Evolutionary conservation across 83 land plant species (phyloP), one percentile per base, ranked within the genome.

Genomic region (Picea engelmannii): DNA sequence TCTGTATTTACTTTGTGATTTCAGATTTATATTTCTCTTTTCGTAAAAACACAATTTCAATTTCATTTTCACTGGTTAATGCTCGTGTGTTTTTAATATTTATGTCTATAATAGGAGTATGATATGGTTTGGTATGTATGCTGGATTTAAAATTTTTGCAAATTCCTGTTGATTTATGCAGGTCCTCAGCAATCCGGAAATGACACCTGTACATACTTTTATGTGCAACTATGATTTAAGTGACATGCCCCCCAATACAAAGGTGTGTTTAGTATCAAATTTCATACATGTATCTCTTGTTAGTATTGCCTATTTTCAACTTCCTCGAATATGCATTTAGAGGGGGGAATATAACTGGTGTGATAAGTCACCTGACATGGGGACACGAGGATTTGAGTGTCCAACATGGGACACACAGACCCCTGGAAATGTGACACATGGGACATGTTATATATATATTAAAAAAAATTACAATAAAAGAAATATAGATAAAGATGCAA

Each of bases 241-340:
- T 66, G 99, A 96, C 78, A 96, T 96, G 99, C 99, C 99, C 25
- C 84, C 90, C 78, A 98, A 96, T 47, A 93, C 99, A 15, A 96
- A 96, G 97, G 99, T 96, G 76, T 69, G 87, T 71, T n/a, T 66
- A 66, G 21, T 3, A 9, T 78, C 35, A 62, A 38, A 23, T 75
- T 55, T 73, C 11, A 42, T 20, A 49, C 42, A 81, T 81, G 80
- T 4, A 71, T 44, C 16, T 27, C 16, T 55, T 35, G 60, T 81
- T 62, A 2, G 78, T 76, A 18, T 71, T 49, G 17, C 31, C 25
- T 76, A 6, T 24, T 60, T 12, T 52, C 24, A 23, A 76, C 17
- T 76, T 23, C 5, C 61, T 76, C 2, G 25, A 55, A 24, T 52
- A 55, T 23, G 6, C 13, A 15, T 55, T 55, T 23, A 24, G 4